Percentiles rank a stretch among this genome's conserved stretches.
Conservation (phyloP, 108 stramenopile genomes). For the Cyclotella kingstonii region DNA sequence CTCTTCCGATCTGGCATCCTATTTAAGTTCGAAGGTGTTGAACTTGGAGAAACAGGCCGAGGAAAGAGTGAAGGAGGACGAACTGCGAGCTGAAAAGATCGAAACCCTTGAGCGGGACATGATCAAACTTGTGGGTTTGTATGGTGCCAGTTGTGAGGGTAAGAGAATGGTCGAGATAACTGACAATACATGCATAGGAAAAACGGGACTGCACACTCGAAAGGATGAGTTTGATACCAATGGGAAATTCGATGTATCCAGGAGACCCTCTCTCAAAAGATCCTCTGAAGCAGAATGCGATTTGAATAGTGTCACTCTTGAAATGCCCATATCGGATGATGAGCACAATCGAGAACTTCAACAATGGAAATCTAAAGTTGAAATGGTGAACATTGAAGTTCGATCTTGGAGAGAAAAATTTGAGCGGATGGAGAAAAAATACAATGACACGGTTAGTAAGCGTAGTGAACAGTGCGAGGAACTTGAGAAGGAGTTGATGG, state of each 20-base stretch:
- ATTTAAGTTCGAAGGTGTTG: slow-evolving; percentile 10
- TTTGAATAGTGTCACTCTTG: background rate
- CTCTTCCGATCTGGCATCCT: too few species aligned
- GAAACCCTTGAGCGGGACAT: background rate
- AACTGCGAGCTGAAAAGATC: slow-evolving; percentile 3
- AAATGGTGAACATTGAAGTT: slow-evolving; percentile 9
- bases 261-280: too few species aligned
- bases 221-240: too few species aligned
- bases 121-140: background rate
- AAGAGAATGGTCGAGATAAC: background rate
- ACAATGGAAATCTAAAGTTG: slow-evolving; percentile 3
- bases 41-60: slow-evolving; percentile 6
- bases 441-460: slow-evolving; percentile 7
- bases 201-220: too few species aligned
- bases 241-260: too few species aligned
- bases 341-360: background rate
- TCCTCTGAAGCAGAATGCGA: background rate
- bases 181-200: too few species aligned
- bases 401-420: slow-evolving; percentile 10
- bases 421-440: slow-evolving; percentile 1
- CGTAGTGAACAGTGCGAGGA: slow-evolving; percentile 3
- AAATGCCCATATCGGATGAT: too few species aligned
- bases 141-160: background rate
- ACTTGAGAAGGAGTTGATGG: slow-evolving; percentile 9
- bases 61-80: slow-evolving; percentile 6